phyloP scores from a whole-genome alignment of 345 rosid genomes.

The Boechera divaricarpa region DNA sequence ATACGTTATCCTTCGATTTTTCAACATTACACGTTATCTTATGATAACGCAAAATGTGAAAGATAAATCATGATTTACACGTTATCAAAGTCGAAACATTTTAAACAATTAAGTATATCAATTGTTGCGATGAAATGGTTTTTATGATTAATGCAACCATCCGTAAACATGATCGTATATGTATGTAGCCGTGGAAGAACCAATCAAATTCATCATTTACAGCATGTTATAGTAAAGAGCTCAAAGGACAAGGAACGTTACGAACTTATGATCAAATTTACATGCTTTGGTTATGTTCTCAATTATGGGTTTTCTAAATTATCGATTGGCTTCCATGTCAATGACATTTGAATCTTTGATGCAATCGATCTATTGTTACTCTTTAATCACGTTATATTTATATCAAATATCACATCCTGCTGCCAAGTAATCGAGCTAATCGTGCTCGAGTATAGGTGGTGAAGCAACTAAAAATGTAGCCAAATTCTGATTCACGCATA shows the following conservation, averaged over 20 bases:
- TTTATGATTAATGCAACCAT: background rate
- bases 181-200: background rate
- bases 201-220: background rate
- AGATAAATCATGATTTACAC: background rate
- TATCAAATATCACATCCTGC: conserved; percentile 13
- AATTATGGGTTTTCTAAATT: background rate
- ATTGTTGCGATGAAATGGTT: background rate
- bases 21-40: conserved; percentile 12
- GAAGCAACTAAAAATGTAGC: background rate
- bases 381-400: background rate
- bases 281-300: background rate
- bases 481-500: background rate
- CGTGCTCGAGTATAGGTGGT: background rate
- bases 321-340: background rate
- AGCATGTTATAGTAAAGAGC: background rate
- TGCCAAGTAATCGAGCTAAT: background rate
- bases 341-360: background rate
- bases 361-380: background rate
- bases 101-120: background rate
- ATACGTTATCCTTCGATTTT: conserved; percentile 24
- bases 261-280: background rate
- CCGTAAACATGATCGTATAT: no score
- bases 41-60: background rate
- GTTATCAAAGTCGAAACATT: background rate
- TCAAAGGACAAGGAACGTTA: background rate